Conservation (phyloP, 2,329 filamentous ascomycete genomes). For the Phaeoacremonium minimum region DNA sequence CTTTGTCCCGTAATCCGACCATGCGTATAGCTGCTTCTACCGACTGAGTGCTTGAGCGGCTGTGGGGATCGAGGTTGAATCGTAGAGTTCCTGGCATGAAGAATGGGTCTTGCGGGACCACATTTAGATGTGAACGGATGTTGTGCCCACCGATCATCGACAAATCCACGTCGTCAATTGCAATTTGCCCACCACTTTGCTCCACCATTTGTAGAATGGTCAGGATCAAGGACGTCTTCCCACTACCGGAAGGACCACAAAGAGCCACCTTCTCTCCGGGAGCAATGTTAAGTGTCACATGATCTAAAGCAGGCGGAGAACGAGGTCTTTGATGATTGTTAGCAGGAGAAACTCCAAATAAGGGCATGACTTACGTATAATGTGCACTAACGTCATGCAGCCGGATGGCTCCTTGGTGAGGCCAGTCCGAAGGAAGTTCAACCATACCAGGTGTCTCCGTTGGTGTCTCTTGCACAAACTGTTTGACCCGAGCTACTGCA, state of each 20-base stretch:
- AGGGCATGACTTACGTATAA: conserved; percentile 1
- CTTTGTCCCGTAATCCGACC: conserved; percentile 36
- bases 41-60: conserved; percentile 19
- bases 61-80: conserved; percentile 41
- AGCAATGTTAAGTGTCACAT: neutral
- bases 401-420: neutral
- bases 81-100: conserved; percentile 43
- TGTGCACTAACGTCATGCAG: neutral
- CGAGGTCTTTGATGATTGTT: no score
- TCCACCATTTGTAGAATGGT: conserved; percentile 11
- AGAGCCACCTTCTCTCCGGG: conserved; percentile 1
- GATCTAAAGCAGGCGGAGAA: neutral
- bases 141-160: conserved; percentile 2
- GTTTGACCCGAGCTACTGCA: conserved; percentile 5
- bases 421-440: neutral
- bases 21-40: conserved; percentile 39
- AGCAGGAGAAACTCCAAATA: no score
- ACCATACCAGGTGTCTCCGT: neutral
- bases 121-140: conserved; percentile 24
- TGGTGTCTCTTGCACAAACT: neutral
- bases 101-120: conserved; percentile 47
- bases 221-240: conserved; percentile 11
- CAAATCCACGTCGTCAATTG: conserved; percentile 9
- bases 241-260: conserved; percentile 5
- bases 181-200: conserved; percentile 5